Percentiles rank a stretch among this genome's conserved stretches.
Evolutionary conservation across 305 asterid genomes (phyloP).

Genomic region (Fraxinus angustifolia): DNA sequence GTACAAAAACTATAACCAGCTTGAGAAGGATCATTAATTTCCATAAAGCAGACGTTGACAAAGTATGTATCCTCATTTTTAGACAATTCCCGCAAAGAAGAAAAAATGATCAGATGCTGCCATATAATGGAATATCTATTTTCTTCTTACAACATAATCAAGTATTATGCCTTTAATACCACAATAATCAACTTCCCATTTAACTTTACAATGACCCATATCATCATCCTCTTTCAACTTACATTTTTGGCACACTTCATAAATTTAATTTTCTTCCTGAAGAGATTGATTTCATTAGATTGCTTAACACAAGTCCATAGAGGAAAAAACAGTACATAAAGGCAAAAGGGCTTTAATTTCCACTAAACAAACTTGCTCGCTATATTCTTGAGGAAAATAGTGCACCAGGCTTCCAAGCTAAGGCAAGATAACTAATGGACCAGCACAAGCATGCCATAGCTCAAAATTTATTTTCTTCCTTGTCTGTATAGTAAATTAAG

Average conservation of each 20-base stretch:
- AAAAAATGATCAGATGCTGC: too few species aligned
- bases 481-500: conserved; percentile 36
- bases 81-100: too few species aligned
- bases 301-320: background rate
- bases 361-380: conserved; percentile 66
- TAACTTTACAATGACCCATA: too few species aligned
- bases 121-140: too few species aligned
- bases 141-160: too few species aligned
- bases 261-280: background rate
- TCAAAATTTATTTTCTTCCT: conserved; percentile 69
- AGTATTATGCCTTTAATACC: too few species aligned
- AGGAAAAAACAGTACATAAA: background rate
- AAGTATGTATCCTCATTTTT: too few species aligned
- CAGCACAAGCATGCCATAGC: conserved; percentile 98
- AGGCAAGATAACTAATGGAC: conserved; percentile 87
- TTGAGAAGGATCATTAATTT: too few species aligned
- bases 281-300: background rate
- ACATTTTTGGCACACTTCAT: background rate
- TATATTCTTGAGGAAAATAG: conserved; percentile 95
- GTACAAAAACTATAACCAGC: too few species aligned
- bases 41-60: too few species aligned
- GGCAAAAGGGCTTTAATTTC: background rate
- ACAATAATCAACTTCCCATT: too few species aligned
- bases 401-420: conserved; percentile 92
- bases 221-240: background rate